phyloP scores from a whole-genome alignment of 805 yeast species.

The Ogataea degrootiae region DNA sequence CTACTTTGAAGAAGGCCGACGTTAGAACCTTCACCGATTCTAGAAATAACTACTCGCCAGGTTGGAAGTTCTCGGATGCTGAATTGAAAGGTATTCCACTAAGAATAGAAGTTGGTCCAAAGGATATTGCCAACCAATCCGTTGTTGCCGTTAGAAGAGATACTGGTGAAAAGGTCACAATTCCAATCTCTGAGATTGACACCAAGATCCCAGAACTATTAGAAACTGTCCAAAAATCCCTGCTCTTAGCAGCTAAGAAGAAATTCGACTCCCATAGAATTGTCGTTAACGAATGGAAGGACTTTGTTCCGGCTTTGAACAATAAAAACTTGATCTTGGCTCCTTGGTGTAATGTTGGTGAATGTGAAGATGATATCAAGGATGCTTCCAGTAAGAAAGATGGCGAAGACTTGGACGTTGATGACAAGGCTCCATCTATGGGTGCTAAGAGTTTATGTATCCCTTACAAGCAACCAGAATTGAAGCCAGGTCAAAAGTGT shows the following conservation, averaged over 20 bases:
- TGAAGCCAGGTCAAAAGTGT: conserved; percentile 79
- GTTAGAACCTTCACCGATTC: conserved; percentile 81
- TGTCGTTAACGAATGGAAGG: conserved; percentile 77
- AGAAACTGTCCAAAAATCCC: conserved; percentile 73
- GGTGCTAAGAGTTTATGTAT: conserved; percentile 98
- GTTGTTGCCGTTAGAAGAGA: conserved; percentile 93
- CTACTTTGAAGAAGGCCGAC: conserved; percentile 51
- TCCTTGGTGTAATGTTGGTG: conserved; percentile 96
- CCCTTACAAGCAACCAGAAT: conserved; percentile 86
- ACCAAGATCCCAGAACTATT: conserved; percentile 67
- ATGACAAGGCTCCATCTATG: conserved; percentile 97
- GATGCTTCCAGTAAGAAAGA: conserved; percentile 77
- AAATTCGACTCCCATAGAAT: conserved; percentile 82
- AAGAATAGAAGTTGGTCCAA: conserved; percentile 94
- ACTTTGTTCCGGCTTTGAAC: conserved; percentile 89
- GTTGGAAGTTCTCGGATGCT: conserved; percentile 98
- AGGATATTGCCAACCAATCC: conserved; percentile 76
- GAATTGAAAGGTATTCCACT: conserved; percentile 95
- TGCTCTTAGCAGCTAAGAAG: conserved; percentile 75
- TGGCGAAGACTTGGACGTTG: conserved; percentile 82
- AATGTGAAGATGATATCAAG: conserved; percentile 96
- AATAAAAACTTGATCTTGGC: conserved; percentile 84
- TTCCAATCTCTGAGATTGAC: conserved; percentile 62
- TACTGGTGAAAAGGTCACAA: conserved; percentile 66
- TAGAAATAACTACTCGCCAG: conserved; percentile 94